Base-by-base conservation (phyloP, 345 rosid species). In the Pseudoturritis turrita region DNA sequence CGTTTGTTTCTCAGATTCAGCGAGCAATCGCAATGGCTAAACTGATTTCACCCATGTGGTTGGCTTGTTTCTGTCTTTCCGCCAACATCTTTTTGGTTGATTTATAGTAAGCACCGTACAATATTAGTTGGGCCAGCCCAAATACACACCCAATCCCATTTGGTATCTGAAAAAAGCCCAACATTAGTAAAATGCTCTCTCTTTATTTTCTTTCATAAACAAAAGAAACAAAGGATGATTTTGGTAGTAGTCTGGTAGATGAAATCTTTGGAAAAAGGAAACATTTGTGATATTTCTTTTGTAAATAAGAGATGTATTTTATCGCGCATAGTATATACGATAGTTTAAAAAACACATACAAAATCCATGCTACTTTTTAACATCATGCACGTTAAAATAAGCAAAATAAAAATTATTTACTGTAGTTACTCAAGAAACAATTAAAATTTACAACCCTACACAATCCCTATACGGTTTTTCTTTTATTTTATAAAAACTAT, bases 71-170 rank as follows among this genome's bases (percentile, higher is more conserved):
- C 26, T 79, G 21, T 49, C 90, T 81, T 40, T 76, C 92, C 14
- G 81, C 87, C 7, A 81, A 81, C 4, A 71, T 83, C 59, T 50
- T 62, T 68, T 89, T 77, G 10, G 91, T 85, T 13, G 92, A 80
- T 65, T 82, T 88, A 77, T 86, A 88, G 76, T 78, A 94, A 6
- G 73, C 36, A 8, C 83, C 96, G 6, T 94, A 91, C 4, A 94
- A 51, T 14, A 77, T 18, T 23, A 94, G 61, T 51, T 94, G 98
- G 62, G 83, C 87, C 62, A 83, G 6, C 14, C 85, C 77, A 35
- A 86, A 78, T 21, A 86, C 9, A 11, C 88, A 46, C 1, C 97
- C 98, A 8, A 88, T 44, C 31, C 96, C 98, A 77, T 94, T 93
- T 8, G 98, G 89, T 59, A 77, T 62, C 97, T 93, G 80, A 25